Evolutionary conservation across 805 yeast genomes (phyloP), one percentile per base, ranked within the genome.

Genomic region (Danielozyma ontarioensis): DNA sequence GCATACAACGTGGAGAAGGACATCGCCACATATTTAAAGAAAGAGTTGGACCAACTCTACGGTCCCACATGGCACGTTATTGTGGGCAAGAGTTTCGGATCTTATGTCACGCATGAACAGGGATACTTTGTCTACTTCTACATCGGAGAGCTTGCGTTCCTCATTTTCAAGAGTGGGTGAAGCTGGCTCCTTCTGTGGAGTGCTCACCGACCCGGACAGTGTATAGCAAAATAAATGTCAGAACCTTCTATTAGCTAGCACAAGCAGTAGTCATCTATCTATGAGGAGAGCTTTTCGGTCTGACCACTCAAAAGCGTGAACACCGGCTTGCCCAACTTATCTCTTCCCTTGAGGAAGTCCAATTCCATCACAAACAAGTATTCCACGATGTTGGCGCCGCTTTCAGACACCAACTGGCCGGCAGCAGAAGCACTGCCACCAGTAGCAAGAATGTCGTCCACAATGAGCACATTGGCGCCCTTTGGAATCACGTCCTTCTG

Each of bases 361-460:
- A 93, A 78, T 67, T 93, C 98, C 85, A 93, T 78, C 29, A 93
- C 86, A 55, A 93, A 93, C 44, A 82, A 67, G 59, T 78, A 93
- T 63, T 88, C 95, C 33, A 81, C 57, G 34, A 89, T 73, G 39
- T 80, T 74, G 40, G 81, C 96, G 36, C 80, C 78, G 40, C 80
- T 70, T 58, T 73, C 64, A 33, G 46, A 44, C 32, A 87, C 83
- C 44, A 93, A 73, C 53, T 86, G 82, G 39, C 95, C 97, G 27
- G 97, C 97, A 39, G 94, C 96, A 35, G 67, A 64, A 17, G 98
- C 98, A 48, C 95, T 83, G 25, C 99, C 99, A 42, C 97, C 97
- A 25, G 98, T 93, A 31, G 98, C 98, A 57, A 93, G 83, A 51
- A 93, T 88, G 55, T 93, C 99, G 62, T 93, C 99, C 25, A 93